Evolutionary conservation across 768 basidiomycete genomes (phyloP).

Genomic region (Tricholoma terreum): DNA sequence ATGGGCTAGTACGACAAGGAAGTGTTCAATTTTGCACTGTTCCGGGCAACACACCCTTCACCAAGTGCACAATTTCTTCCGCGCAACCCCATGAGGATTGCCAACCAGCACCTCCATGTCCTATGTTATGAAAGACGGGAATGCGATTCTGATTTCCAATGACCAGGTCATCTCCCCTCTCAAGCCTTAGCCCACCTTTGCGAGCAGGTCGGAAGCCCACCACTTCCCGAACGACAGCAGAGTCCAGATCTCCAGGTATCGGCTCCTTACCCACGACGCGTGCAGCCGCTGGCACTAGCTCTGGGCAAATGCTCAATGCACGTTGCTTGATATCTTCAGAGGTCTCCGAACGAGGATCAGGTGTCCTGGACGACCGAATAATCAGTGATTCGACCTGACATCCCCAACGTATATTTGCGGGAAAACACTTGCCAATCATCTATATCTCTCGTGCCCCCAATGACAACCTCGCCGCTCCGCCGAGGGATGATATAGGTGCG

Average conservation of each 20-base stretch:
- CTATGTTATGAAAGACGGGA: slow-evolving; percentile 11
- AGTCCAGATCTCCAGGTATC: slow-evolving; percentile 11
- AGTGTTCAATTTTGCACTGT: too few species aligned
- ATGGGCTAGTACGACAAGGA: too few species aligned
- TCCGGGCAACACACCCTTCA: too few species aligned
- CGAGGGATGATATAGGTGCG: slow-evolving; percentile 15
- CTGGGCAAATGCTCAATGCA: slow-evolving; percentile 8
- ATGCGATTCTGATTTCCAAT: neutral
- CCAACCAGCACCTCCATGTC: slow-evolving; percentile 7
- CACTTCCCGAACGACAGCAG: slow-evolving; percentile 10
- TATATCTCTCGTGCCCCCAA: slow-evolving; percentile 15
- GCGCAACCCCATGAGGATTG: too few species aligned
- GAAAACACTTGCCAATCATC: too few species aligned
- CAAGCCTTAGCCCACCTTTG: slow-evolving; percentile 10
- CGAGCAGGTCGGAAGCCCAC: slow-evolving; percentile 14
- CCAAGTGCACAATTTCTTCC: too few species aligned
- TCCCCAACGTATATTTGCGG: slow-evolving; percentile 12
- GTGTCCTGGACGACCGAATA: too few species aligned
- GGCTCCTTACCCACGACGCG: slow-evolving; percentile 1
- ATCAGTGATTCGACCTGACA: too few species aligned
- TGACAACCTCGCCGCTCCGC: slow-evolving; percentile 14
- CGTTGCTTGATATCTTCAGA: slow-evolving; percentile 12
- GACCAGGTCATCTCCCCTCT: slow-evolving; percentile 8
- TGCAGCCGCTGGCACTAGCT: slow-evolving; percentile 5
- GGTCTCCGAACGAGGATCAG: slow-evolving; percentile 10